Conservation (phyloP, 2,329 filamentous ascomycete genomes). For the Claviceps sp. region DNA sequence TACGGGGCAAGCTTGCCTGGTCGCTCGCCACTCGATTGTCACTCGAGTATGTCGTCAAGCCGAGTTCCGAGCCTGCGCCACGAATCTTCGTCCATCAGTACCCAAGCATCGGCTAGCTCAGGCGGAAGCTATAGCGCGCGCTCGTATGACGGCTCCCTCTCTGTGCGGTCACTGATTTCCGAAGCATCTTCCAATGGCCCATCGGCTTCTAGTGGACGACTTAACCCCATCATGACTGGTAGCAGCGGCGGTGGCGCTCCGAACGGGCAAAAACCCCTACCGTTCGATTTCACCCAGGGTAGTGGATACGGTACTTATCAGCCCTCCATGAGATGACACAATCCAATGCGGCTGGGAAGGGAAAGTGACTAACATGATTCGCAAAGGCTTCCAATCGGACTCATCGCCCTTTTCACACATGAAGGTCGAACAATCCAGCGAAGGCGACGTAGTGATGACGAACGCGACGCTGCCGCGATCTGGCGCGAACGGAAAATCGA, state of each 20-base stretch:
- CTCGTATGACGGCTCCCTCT: conserved; percentile 36
- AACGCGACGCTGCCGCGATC: conserved; percentile 11
- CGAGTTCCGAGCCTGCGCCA: conserved; percentile 28
- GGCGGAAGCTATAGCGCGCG: conserved; percentile 19
- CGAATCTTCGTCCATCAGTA: conserved; percentile 32
- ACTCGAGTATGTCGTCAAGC: conserved; percentile 15
- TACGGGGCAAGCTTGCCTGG: background rate
- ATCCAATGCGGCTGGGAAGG: conserved; percentile 6
- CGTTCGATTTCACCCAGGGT: conserved; percentile 12
- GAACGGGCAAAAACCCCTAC: conserved; percentile 13
- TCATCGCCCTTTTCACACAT: conserved; percentile 19
- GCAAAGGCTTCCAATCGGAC: conserved; percentile 21
- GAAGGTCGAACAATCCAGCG: conserved; percentile 16
- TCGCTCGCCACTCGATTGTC: conserved; percentile 14
- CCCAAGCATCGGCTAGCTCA: conserved; percentile 27
- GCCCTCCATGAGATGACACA: background rate
- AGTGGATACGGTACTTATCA: conserved; percentile 23
- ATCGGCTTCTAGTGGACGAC: conserved; percentile 7
- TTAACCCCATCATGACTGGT: conserved; percentile 3
- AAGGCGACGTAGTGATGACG: conserved; percentile 20
- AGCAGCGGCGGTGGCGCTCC: conserved; percentile 8
- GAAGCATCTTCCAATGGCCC: conserved; percentile 19
- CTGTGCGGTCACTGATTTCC: conserved; percentile 40
- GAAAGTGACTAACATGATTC: conserved; percentile 15
- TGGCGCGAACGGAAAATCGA: conserved; percentile 9